phyloP scores from a whole-genome alignment of 2,329 filamentous ascomycete genomes.

The Didymella exigua region DNA sequence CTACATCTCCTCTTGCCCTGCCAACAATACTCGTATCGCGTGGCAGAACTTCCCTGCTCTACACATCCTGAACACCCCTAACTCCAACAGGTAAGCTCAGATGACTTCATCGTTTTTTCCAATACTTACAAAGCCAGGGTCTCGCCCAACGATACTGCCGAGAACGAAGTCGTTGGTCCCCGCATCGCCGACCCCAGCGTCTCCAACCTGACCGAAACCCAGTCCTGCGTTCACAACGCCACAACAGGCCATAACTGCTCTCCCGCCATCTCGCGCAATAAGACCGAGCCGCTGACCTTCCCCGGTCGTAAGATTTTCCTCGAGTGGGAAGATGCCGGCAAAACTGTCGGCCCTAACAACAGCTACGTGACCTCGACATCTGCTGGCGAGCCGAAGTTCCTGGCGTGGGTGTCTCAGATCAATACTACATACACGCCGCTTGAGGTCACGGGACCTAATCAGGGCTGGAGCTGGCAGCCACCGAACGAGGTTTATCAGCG shows the following conservation, averaged over 20 bases:
- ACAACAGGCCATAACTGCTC: constrained; percentile 63
- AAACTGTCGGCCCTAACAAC: constrained; percentile 77
- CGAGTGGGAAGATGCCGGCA: constrained; percentile 73
- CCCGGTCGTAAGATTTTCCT: constrained; percentile 74
- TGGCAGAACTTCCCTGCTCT: constrained; percentile 87
- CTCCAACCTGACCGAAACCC: constrained; percentile 50
- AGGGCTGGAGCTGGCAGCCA: constrained; percentile 74
- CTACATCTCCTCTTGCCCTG: constrained; percentile 77
- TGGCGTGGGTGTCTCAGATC: constrained; percentile 77
- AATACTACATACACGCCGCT: constrained; percentile 58
- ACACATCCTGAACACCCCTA: constrained; percentile 77
- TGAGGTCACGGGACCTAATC: constrained; percentile 68
- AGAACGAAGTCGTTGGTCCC: constrained; percentile 68
- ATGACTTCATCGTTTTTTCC: background rate
- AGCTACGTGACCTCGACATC: constrained; percentile 71
- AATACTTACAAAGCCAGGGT: constrained; percentile 30
- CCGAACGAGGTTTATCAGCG: constrained; percentile 68
- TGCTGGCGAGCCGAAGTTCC: constrained; percentile 68
- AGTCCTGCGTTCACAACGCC: constrained; percentile 65
- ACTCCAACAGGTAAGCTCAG: constrained; percentile 61
- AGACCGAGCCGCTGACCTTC: constrained; percentile 72
- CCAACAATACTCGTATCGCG: constrained; percentile 71
- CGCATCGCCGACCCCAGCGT: constrained; percentile 62
- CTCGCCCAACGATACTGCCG: constrained; percentile 64
- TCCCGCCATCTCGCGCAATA: constrained; percentile 71